Evolutionary conservation across 2,329 filamentous ascomycete species (phyloP), one percentile per base, ranked within the genome.

Genomic region (Hypoxylon sp.): DNA sequence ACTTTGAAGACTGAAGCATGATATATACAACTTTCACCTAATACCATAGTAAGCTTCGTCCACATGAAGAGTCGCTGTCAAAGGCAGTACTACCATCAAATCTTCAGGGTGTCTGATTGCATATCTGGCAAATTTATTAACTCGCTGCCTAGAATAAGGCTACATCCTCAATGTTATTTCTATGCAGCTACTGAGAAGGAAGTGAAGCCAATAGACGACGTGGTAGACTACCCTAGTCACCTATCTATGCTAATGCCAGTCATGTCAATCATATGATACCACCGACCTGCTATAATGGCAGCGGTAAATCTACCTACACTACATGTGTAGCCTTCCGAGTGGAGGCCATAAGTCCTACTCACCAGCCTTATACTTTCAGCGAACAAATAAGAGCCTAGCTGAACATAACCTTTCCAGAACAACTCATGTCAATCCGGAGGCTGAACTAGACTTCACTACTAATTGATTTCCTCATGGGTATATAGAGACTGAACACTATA

Each of bases 301-400:
- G 31, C 10, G 10, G 31, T 6, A 6, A 2, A 32, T 8, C 7
- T 32, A 32, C 31, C 7, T 32, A 32, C 31, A 11, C 5, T 54
- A 54, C 6, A 54, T 19, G 35, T 55, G 24, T 44, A 44, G 52
- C 15, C 37, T 31, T 39, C 8, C 10, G 21, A 44, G 24, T 29
- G 17, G 52, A 29, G 8, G 17, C 13, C 13, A 10, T 15, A 53
- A 17, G 39, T 46, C 35, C 24, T 42, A 19, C 46, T 53, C 17
- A 13, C 8, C 19, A 27, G 24, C 32, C 39, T 47, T 31, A 24
- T 17, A n/a, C 32, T 42, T 27, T 27, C 37, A 3, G n/a, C 19
- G 48, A 21, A 42, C 37, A 53, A 53, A 60, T 46, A 44, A 39
- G 37, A 35, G 19, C 24, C 35, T n/a, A 44, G 15, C 35, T 27